Base-by-base conservation (phyloP, 345 rosid genomes). In the Bretschneidera sinensis region DNA sequence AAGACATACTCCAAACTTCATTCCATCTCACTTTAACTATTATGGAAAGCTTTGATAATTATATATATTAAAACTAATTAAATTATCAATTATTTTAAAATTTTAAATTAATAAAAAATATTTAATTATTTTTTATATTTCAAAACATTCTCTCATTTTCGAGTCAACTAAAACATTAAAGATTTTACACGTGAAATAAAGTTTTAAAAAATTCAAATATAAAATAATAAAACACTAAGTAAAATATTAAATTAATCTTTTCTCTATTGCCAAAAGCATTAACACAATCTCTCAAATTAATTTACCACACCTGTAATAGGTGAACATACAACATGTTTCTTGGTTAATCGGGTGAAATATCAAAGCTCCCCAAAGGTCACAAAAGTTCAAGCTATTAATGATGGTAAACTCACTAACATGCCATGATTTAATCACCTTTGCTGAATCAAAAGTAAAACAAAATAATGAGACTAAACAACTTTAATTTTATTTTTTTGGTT, bases 341-440 rank as follows among this genome's bases (percentile, higher is more conserved):
- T 76, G 84, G 71, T 79, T 60, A 82, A 76, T 75, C 63, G 62
- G 81, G 72, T 65, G 77, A 80, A 85, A 64, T 63, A 55, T 61
- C 52, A 70, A n/a, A 68, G 59, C 61, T 67, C 64, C 76, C 75
- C 62, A 66, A 67, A 70, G 57, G 65, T 56, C 64, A 66, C 72
- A 69, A 60, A 74, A 73, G 68, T 82, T 84, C 84, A 90, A 87
- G 76, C 81, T 60, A 62, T 64, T 77, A 78, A 90, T 87, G 96
- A 88, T 85, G 86, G 62, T 65, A 71, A 78, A 82, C 87, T 87
- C 91, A 85, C 86, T 70, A 79, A 60, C 83, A 82, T 81, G 86
- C 73, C 81, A 87, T 85, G 81, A 81, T 85, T 81, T 79, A 72
- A 76, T 76, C 79, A 63, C 71, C 92, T 80, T 75, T 77, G 84